Conservation (phyloP, 768 basidiomycete genomes). For the Russula virescens region DNA sequence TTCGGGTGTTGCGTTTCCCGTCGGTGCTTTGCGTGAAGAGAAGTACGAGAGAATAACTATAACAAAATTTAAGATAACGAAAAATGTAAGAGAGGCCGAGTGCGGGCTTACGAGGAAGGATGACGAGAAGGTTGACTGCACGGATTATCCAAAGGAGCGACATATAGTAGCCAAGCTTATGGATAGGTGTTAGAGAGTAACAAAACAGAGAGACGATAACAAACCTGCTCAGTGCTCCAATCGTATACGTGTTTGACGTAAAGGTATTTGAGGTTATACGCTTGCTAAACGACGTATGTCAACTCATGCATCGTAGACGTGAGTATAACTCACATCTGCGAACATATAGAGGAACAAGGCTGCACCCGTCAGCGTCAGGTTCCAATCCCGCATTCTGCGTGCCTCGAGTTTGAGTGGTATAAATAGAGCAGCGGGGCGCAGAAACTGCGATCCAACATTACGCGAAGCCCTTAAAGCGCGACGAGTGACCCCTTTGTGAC, state of each 20-base stretch:
- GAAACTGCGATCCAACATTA: slow-evolving; percentile 11
- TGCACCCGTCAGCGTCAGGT: slow-evolving; percentile 22
- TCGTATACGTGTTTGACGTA: slow-evolving; percentile 25
- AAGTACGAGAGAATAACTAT: slow-evolving; percentile 24
- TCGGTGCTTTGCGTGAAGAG: not conserved
- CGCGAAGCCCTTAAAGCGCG: not conserved
- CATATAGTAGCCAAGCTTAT: slow-evolving; percentile 25
- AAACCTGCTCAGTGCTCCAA: slow-evolving; percentile 24
- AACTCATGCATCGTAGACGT: not conserved
- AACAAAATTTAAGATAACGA: not conserved
- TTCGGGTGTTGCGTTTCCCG: not conserved
- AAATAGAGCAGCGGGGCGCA: slow-evolving; percentile 21
- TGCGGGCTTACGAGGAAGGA: slow-evolving; percentile 22
- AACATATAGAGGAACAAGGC: slow-evolving; percentile 23
- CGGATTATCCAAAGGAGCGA: slow-evolving; percentile 24
- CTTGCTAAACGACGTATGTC: slow-evolving; percentile 19
- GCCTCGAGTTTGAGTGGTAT: slow-evolving; percentile 21
- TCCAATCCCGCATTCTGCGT: slow-evolving; percentile 23
- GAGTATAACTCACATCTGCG: slow-evolving; percentile 14
- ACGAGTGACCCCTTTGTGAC: not conserved
- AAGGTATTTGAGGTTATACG: slow-evolving; percentile 25
- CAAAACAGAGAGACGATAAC: not conserved
- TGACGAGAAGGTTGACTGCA: slow-evolving; percentile 21
- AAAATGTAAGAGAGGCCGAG: not conserved
- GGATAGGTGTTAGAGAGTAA: not conserved